Evolutionary conservation across 1,139 yeast species (phyloP), one percentile per base, ranked within the genome.

Genomic region (Hemisphaericaspora xylanilytica): DNA sequence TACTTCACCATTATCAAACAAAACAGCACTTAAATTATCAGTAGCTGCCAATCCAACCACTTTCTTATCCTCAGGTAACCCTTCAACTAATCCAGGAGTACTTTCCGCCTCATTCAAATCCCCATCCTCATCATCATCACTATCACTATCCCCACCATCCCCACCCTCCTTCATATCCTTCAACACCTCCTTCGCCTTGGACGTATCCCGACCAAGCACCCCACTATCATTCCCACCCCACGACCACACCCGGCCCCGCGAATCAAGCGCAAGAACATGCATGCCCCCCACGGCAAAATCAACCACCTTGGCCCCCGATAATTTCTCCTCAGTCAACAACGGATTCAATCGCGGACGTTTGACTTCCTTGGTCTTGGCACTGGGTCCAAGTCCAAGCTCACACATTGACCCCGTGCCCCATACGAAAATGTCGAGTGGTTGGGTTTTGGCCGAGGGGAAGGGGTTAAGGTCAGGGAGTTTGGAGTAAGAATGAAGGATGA

Each of bases 371-470:
- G 87, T 92, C 46, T 74, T 82, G 2, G 95, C 86, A 24, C 72
- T 75, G 10, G 97, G 0, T 98, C 99, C 12, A 92, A 70, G 1
- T 98, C 99, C 27, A 92, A 70, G n/a, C 58, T 94, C 98, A 68
- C 97, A 89, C 90, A 92, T 90, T 1, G 96, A 82, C 1, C 98
- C 98, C 1, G 95, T 78, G 25, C 99, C 99, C 85, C 95, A 92
- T 28, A 87, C 95, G 58, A 85, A 92, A 2, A 92, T 71, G 53
- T 88, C 94, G 39, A 90, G 65, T 13, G 74, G 74, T 26, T 70
- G 64, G 1, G 70, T 50, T 47, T 70, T 74, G 21, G 65, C 54
- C 3, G 29, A 5, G 5, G 79, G 78, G 29, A 58, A 51, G 28
- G 49, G 53, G 51, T 77, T 77, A 47, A 78, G 59, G 17, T 70